Base-by-base conservation (phyloP, 331 rosid genomes). In the Erythrophleum ivorense region DNA sequence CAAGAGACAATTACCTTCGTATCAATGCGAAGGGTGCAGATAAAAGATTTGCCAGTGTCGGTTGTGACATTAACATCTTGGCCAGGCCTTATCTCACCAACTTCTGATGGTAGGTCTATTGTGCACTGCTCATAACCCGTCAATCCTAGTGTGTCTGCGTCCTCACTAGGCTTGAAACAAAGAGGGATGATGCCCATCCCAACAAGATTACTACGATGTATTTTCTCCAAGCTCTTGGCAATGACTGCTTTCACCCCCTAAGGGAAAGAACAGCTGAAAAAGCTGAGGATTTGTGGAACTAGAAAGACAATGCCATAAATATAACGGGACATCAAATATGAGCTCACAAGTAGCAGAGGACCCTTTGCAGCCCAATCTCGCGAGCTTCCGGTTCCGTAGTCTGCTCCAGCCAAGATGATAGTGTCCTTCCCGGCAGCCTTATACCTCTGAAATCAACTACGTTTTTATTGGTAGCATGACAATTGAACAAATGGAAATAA, bases 191-290 rank as follows among this genome's bases (percentile, higher is more conserved):
- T 85, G 21, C 87, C 84, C 92, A 89, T 85, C 40, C 88, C 88
- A 19, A 73, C 86, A 24, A 87, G 80, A 81, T 87, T 85, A 59
- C 88, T 76, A 12, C 85, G 83, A 36, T 85, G 92, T 53, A 85
- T 89, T 65, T 85, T 86, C 76, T 89, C 93, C 53, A 77, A 82
- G 81, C 93, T 89, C 84, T 85, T 87, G 1, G 91, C 87, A 15
- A 89, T 89, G 3, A 89, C 89, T 41, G 91, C 88, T 80, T 84
- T 89, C 72, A 85, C 93, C 24, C 91, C 87, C 91, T 85, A 50
- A 14, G 2, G 43, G 33, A 6, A 16, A 34, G 29, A 48, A 10
- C 48, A 62, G 33, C 63, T 64, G 19, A 58, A 77, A n/a, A 77
- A 63, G 4, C 0, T 12, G 12, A 50, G 12, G 2, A 53, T 21